A percentile compares a stretch with the other conserved stretches of the same genome.
phyloP scores from a whole-genome alignment of 495 filamentous ascomycete genomes.

The Penicillium pancosmium region DNA sequence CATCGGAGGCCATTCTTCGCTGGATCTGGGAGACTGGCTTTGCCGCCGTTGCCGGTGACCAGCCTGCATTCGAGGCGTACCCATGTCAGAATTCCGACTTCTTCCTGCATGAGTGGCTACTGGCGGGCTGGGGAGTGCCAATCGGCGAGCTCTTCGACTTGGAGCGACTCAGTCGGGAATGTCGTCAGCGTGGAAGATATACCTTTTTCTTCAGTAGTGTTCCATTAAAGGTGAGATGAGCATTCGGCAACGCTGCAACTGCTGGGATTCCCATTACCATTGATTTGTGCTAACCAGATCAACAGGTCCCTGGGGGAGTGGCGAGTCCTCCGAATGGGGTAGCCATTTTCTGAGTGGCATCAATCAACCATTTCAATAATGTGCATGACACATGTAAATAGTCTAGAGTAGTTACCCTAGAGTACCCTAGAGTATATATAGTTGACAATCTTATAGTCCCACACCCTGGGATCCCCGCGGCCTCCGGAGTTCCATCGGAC shows the following conservation, averaged over 20 bases:
- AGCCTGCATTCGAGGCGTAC: slow-evolving; percentile 30
- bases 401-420: too few relatives aligned
- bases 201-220: slow-evolving; percentile 46
- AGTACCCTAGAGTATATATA: too few relatives aligned
- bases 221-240: slow-evolving; percentile 26
- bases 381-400: too few relatives aligned
- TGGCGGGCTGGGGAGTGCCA: slow-evolving; percentile 21
- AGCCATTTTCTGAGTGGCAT: slow-evolving; percentile 30
- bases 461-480: too few relatives aligned
- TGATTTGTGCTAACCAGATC: neutral
- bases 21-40: slow-evolving; percentile 38
- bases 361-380: too few relatives aligned
- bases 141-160: slow-evolving; percentile 34
- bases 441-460: too few relatives aligned
- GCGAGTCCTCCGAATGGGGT: slow-evolving; percentile 38
- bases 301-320: slow-evolving; percentile 44
- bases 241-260: neutral
- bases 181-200: slow-evolving; percentile 42
- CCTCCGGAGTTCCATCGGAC: neutral
- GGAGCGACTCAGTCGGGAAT: slow-evolving; percentile 49
- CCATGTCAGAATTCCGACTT: slow-evolving; percentile 12
- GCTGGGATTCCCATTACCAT: too few relatives aligned
- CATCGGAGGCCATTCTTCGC: slow-evolving; percentile 23
- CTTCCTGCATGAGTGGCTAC: slow-evolving; percentile 13
- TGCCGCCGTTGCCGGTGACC: slow-evolving; percentile 33